Evolutionary conservation across 352 stramenopile genomes (phyloP).

Genomic region (Globisporangium splendens): DNA sequence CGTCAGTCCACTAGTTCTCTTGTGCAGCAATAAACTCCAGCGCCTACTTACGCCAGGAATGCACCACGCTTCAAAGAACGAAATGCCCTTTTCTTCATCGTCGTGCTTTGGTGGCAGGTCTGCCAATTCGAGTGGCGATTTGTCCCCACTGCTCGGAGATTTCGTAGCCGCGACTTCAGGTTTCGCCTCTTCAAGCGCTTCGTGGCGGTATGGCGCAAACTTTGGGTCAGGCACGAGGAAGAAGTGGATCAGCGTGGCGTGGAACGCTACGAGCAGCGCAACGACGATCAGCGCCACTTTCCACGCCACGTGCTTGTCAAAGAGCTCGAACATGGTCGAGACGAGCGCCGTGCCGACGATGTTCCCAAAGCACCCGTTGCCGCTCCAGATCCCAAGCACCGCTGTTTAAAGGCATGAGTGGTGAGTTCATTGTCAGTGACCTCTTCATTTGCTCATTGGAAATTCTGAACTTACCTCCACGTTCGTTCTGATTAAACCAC

Average conservation of each 20-base stretch:
- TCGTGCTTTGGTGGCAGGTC: too few relatives aligned
- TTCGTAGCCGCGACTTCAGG: slow-evolving; percentile 29
- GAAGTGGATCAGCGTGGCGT: slow-evolving; percentile 85
- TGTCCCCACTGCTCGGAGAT: slow-evolving; percentile 21
- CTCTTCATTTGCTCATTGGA: too few relatives aligned
- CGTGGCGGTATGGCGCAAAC: slow-evolving; percentile 50
- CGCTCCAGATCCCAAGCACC: slow-evolving; percentile 94
- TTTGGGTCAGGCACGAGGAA: slow-evolving; percentile 76
- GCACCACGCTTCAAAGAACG: slow-evolving; percentile 82
- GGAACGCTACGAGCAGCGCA: slow-evolving; percentile 77
- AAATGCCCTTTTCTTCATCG: slow-evolving; percentile 81
- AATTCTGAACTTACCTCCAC: too few relatives aligned
- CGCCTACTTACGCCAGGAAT: slow-evolving; percentile 60
- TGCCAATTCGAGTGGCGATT: slow-evolving; percentile 19
- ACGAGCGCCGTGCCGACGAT: slow-evolving; percentile 91
- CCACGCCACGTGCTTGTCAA: slow-evolving; percentile 81
- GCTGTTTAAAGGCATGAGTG: too few relatives aligned
- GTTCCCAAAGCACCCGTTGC: slow-evolving; percentile 96
- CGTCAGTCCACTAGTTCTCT: too few relatives aligned
- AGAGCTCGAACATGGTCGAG: slow-evolving; percentile 67
- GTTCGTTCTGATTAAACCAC: slow-evolving; percentile 85
- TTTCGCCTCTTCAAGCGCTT: slow-evolving; percentile 42
- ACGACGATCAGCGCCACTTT: slow-evolving; percentile 89
- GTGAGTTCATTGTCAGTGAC: too few relatives aligned
- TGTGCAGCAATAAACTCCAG: not conserved